Conservation (phyloP, 2,329 filamentous ascomycete species). For the Nemania sp. region DNA sequence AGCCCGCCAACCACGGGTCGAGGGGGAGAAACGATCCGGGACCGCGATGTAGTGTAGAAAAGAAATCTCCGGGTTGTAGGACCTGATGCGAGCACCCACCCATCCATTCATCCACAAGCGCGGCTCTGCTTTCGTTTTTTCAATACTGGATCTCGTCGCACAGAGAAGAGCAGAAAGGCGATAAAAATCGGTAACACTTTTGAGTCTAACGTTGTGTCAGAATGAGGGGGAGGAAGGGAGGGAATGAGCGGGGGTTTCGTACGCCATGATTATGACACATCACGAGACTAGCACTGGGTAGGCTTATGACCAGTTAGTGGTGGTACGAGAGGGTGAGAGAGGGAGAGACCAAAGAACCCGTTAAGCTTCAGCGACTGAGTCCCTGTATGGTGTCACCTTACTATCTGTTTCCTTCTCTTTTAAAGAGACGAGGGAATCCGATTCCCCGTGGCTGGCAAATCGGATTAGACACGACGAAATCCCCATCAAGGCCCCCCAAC, state of each 20-base stretch:
- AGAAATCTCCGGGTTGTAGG: neutral
- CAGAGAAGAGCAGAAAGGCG: too few species aligned
- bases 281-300: neutral
- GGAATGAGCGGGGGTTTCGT: too few species aligned
- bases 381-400: too few species aligned
- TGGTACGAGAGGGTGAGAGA: neutral
- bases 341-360: too few species aligned
- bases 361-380: too few species aligned
- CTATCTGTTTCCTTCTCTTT: neutral
- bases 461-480: neutral
- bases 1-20: too few species aligned
- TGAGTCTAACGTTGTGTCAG: slow-evolving; percentile 8
- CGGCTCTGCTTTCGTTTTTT: neutral
- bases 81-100: slow-evolving; percentile 11
- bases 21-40: neutral
- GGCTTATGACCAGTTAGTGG: too few species aligned
- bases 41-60: neutral
- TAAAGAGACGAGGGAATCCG: neutral
- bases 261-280: slow-evolving; percentile 11
- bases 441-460: neutral
- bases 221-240: too few species aligned
- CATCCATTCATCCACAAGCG: slow-evolving; percentile 1
- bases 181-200: neutral
- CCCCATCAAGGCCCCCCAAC: too few species aligned
- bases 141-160: slow-evolving; percentile 3